A percentile compares a stretch with the other conserved stretches of the same genome.
phyloP scores from a whole-genome alignment of 257 asterid species.

The Echites panduratus region DNA sequence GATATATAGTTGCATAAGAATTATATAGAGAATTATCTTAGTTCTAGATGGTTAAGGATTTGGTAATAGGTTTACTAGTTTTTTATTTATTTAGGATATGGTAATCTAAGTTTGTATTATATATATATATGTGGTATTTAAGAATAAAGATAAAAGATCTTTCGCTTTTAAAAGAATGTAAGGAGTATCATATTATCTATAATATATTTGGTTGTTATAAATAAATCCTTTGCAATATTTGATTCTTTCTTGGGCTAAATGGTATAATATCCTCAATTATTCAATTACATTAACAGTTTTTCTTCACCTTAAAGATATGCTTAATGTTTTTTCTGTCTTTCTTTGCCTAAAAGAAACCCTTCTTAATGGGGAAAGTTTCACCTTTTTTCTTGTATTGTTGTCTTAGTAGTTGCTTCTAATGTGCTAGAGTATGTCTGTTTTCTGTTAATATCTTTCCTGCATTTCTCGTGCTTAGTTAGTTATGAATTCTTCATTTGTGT shows the following conservation, averaged over 20 bases:
- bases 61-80: no score
- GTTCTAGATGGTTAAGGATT: no score
- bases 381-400: background rate
- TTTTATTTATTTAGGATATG: no score
- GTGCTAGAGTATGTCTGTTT: background rate
- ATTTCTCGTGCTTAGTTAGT: background rate
- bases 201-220: background rate
- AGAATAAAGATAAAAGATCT: no score
- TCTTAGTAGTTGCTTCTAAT: background rate
- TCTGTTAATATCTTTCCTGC: background rate
- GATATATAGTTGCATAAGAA: no score
- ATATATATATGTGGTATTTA: no score
- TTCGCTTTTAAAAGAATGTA: no score
- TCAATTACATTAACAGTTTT: background rate
- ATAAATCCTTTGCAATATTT: background rate
- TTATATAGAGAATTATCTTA: no score
- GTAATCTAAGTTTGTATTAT: no score
- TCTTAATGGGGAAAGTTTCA: background rate
- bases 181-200: background rate
- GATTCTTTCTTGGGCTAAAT: background rate
- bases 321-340: background rate
- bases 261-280: background rate
- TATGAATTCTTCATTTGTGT: slow-evolving; percentile 8
- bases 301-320: background rate
- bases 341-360: background rate